These are phyloP conservation scores for Secale cereale DNA, from an alignment of 176 grass and related monocot genomes.

Conservation along the genomic window DNA sequence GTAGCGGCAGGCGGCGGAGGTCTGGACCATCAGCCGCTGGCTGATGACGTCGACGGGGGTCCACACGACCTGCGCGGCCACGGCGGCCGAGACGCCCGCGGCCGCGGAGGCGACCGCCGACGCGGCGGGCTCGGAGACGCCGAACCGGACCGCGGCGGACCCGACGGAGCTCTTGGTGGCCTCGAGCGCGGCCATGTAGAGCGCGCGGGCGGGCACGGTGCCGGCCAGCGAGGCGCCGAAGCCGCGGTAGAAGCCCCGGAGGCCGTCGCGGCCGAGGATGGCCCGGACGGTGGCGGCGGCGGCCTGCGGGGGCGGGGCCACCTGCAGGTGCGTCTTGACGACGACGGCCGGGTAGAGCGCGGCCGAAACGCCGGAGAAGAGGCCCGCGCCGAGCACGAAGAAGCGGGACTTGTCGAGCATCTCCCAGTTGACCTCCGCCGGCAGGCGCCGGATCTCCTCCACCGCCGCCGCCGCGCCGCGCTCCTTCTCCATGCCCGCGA, in stretches of 20 bases:
- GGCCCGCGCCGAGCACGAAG: conserved; percentile 81
- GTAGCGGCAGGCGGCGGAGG: conserved; percentile 38
- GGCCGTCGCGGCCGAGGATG: conserved; percentile 77
- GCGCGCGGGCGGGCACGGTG: conserved; percentile 83
- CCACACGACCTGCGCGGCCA: conserved; percentile 93
- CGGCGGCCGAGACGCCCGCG: conserved; percentile 62
- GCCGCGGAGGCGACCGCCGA: conserved; percentile 68
- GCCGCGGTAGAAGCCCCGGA: conserved; percentile 80
- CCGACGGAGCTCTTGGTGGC: conserved; percentile 91
- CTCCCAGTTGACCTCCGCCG: conserved; percentile 99
- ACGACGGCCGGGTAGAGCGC: conserved; percentile 93
- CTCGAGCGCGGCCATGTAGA: conserved; percentile 98
- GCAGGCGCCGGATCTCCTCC: conserved; percentile 32
- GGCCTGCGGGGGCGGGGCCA: conserved; percentile 52
- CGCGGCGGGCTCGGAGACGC: conserved; percentile 65
- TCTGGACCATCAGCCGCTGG: conserved; percentile 96
- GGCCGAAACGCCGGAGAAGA: conserved; percentile 92
- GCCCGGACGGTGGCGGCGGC: conserved; percentile 34
- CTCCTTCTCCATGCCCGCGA: conserved; percentile 51
- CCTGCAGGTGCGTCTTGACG: conserved; percentile 90
- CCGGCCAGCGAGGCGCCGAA: conserved; percentile 90
- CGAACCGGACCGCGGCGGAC: conserved; percentile 53
- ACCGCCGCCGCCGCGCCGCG: conserved; percentile 19
- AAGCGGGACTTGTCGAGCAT: conserved; percentile 99
- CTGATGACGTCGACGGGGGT: conserved; percentile 88